phyloP scores from a whole-genome alignment of 768 basidiomycete genomes.

The Leccinum boreale region DNA sequence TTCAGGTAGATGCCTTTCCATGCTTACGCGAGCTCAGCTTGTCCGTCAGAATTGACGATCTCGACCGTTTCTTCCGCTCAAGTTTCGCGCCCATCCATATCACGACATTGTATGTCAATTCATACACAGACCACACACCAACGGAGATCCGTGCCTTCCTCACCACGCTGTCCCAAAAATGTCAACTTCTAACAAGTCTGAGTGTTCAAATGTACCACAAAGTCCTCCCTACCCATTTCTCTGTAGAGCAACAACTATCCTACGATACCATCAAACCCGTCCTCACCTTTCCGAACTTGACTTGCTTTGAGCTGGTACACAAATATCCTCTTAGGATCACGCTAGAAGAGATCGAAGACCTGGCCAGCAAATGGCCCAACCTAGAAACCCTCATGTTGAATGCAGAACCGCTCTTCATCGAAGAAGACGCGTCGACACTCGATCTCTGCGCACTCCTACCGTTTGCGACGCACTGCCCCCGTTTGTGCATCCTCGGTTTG shows the following conservation, averaged over 20 bases:
- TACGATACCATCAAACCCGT: slow-evolving; percentile 37
- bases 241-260: slow-evolving; percentile 29
- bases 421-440: slow-evolving; percentile 18
- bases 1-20: slow-evolving; percentile 51
- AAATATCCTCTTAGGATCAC: slow-evolving; percentile 33
- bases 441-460: slow-evolving; percentile 40
- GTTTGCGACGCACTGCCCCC: slow-evolving; percentile 39
- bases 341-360: slow-evolving; percentile 41
- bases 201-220: slow-evolving; percentile 34
- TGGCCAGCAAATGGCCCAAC: slow-evolving; percentile 45
- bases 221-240: slow-evolving; percentile 9
- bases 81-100: slow-evolving; percentile 48
- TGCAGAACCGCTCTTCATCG: slow-evolving; percentile 40
- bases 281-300: slow-evolving; percentile 29
- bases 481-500: slow-evolving; percentile 34
- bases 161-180: slow-evolving; percentile 42
- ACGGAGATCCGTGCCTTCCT: slow-evolving; percentile 42
- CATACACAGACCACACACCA: slow-evolving; percentile 43
- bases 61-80: slow-evolving; percentile 42
- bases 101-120: slow-evolving; percentile 51
- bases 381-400: slow-evolving; percentile 45
- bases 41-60: slow-evolving; percentile 43
- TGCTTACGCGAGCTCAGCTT: slow-evolving; percentile 50
- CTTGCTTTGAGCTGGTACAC: slow-evolving; percentile 33
- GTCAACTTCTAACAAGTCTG: slow-evolving; percentile 45